Evolutionary conservation across 345 rosid species (phyloP), one percentile per base, ranked within the genome.

Genomic region (Salix udensis): DNA sequence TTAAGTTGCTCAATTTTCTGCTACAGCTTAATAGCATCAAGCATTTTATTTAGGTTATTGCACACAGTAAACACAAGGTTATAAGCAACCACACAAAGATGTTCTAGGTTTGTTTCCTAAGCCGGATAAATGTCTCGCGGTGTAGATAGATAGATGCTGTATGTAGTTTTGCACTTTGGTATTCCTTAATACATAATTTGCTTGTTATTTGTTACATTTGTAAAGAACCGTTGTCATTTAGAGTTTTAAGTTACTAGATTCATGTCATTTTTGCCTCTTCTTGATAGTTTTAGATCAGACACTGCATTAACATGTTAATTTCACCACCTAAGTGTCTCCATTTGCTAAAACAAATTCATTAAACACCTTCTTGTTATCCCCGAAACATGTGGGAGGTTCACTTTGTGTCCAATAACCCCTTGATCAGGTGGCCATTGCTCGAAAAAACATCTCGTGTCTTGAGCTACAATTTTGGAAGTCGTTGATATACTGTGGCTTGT

Each of bases 141-240:
- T 46, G 72, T 66, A 44, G 19, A 75, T 75, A n/a, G 30, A 66
- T 16, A 75, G 39, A 8, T 52, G 72, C 39, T 52, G 11, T 16
- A 14, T 52, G 37, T 52, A 67, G 16, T 39, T 67, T 36, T 75
- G 15, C 21, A 65, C 58, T 14, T 23, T 3, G 64, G 34, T 28
- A 18, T 58, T 61, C 52, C 55, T 61, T 39, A 28, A 73, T 40
- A 3, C 61, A 37, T 14, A 4, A 4, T 7, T 13, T 40, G 26
- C 36, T 26, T 61, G 24, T 61, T 4, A 8, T 40, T 26, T 26
- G 12, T 16, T 19, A 16, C 18, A 14, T 28, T 4, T 52, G 34
- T 30, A 8, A 46, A 46, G 58, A 48, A 70, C 23, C 11, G 31
- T 23, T 11, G 64, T 58, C 64, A 7, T 58, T 58, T 23, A 13